Percentiles rank a stretch among this genome's conserved stretches.
phyloP scores from a whole-genome alignment of 176 grass and related monocot genomes.

The Hordeum vulgare region MorexV3_pseudomolecules_assembly NC_058518.1:4909121-4909620 shows the following conservation, averaged over 20 bases:
- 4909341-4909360: constrained; percentile 36
- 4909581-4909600: no score
- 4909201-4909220: constrained; percentile 88
- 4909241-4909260: constrained; percentile 78
- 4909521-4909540: not conserved
- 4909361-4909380: constrained; percentile 72
- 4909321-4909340: constrained; percentile 37
- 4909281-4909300: constrained; percentile 3
- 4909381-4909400: not conserved
- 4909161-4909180: constrained; percentile 78
- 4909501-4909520: constrained; percentile 26
- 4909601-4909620: no score
- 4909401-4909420: constrained; percentile 13
- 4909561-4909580: not conserved
- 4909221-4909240: constrained; percentile 73
- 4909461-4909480: constrained; percentile 22
- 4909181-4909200: constrained; percentile 70
- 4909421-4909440: constrained; percentile 26
- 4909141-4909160: constrained; percentile 57
- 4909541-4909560: not conserved
- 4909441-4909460: constrained; percentile 50
- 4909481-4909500: constrained; percentile 31
- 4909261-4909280: constrained; percentile 38
- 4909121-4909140: constrained; percentile 44
- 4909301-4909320: constrained; percentile 82